Percentiles rank a stretch among this genome's conserved stretches.
These are phyloP conservation scores for Brassica juncea DNA, from an alignment of 345 rosid genomes.

Conservation along the genomic window DNA sequence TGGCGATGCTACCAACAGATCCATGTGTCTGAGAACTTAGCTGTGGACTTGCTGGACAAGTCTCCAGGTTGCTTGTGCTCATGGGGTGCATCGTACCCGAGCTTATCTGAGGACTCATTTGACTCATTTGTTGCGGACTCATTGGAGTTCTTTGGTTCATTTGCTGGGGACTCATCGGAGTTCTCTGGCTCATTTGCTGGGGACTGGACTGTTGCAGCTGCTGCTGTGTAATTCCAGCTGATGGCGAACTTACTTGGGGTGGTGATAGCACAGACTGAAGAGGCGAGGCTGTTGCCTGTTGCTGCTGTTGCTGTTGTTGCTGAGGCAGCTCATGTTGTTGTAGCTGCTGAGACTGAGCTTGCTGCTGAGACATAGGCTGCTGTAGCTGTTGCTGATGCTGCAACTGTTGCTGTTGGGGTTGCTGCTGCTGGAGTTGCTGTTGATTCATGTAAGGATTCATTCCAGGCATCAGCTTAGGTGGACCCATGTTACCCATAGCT, in stretches of 20 bases:
- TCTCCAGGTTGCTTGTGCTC: constrained; percentile 77
- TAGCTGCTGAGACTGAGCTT: constrained; percentile 36
- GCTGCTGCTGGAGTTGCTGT: constrained; percentile 59
- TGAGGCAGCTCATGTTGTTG: constrained; percentile 44
- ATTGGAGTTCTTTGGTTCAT: constrained; percentile 76
- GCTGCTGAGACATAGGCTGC: constrained; percentile 44
- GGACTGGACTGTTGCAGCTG: constrained; percentile 58
- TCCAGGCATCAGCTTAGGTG: constrained; percentile 75
- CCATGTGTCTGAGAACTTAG: constrained; percentile 90
- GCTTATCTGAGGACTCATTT: constrained; percentile 82
- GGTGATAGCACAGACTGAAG: constrained; percentile 80
- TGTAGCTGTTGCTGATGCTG: constrained; percentile 50
- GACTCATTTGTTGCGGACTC: constrained; percentile 62
- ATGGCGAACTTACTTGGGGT: constrained; percentile 72
- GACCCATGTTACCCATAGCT: constrained; percentile 77
- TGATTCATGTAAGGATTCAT: constrained; percentile 66
- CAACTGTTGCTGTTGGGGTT: constrained; percentile 36
- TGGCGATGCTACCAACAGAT: constrained; percentile 84
- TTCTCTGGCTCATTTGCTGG: constrained; percentile 84
- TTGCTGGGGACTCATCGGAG: constrained; percentile 77
- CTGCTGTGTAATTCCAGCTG: constrained; percentile 64
- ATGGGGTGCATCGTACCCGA: constrained; percentile 68
- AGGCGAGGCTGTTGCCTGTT: constrained; percentile 62
- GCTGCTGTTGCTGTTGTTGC: constrained; percentile 50
- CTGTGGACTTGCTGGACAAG: constrained; percentile 93